Evolutionary conservation across 192 early-diverging fungal species (phyloP).

Genomic region (Pilaira anomala): DNA sequence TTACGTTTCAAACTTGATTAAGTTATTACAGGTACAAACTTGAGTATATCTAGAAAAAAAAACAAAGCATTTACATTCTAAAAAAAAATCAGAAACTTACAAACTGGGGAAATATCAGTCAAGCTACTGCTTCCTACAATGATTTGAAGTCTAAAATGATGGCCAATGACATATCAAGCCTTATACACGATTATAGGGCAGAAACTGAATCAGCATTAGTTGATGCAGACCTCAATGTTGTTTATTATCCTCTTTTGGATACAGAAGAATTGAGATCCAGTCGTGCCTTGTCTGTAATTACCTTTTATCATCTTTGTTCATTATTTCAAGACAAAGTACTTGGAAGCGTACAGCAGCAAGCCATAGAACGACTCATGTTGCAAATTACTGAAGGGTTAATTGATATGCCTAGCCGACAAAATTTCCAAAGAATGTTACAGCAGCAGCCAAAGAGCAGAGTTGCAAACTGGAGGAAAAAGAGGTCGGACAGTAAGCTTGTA

Average conservation of each 20-base stretch:
- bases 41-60: constrained; percentile 2
- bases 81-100: background rate
- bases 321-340: background rate
- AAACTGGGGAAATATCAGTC: constrained; percentile 1
- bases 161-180: background rate
- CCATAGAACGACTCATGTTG: background rate
- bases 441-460: constrained; percentile 4
- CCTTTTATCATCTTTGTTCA: constrained; percentile 2
- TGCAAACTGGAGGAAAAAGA: constrained; percentile 7
- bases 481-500: background rate
- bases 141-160: background rate
- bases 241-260: constrained; percentile 13
- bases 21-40: constrained; percentile 2
- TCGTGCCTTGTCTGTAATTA: constrained; percentile 1
- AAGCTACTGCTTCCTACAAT: background rate
- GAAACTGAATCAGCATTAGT: background rate
- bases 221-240: background rate
- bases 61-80: background rate
- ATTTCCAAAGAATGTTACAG: background rate
- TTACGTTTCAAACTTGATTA: background rate
- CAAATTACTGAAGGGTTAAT: constrained; percentile 16
- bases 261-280: background rate
- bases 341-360: background rate
- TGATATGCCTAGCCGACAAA: background rate
- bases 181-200: no score